Percentiles rank a stretch among this genome's conserved stretches.
Conservation (phyloP, 805 yeast species). For the Kodamaea kakaduensis region DNA sequence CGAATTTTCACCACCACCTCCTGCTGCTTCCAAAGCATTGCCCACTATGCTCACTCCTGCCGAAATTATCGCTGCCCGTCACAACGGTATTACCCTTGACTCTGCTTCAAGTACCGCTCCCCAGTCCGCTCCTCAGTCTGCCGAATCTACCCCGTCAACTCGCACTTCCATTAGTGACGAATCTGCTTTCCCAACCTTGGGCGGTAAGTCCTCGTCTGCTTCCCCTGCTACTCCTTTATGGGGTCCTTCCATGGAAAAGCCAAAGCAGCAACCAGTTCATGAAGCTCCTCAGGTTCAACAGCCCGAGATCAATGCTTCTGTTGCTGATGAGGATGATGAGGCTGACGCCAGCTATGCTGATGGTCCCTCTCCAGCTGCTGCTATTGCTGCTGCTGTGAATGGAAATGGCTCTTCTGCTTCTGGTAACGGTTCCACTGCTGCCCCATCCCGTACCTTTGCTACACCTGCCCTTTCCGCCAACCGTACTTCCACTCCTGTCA, state of each 20-base stretch:
- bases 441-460: slow-evolving; percentile 16
- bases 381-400: background rate
- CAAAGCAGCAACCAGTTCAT: too few relatives aligned
- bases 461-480: slow-evolving; percentile 16
- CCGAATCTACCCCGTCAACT: slow-evolving; percentile 25
- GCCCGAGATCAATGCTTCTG: too few relatives aligned
- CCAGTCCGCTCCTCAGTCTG: slow-evolving; percentile 7
- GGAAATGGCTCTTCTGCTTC: slow-evolving; percentile 1
- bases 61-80: slow-evolving; percentile 47
- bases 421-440: slow-evolving; percentile 15
- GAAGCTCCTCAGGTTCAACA: too few relatives aligned
- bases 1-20: too few relatives aligned
- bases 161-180: slow-evolving; percentile 45
- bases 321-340: too few relatives aligned
- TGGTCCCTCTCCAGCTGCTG: slow-evolving; percentile 16
- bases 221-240: slow-evolving; percentile 28
- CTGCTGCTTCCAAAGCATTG: slow-evolving; percentile 24
- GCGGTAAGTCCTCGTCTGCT: slow-evolving; percentile 31
- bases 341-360: too few relatives aligned
- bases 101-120: slow-evolving; percentile 8
- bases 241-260: slow-evolving; percentile 34
- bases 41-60: slow-evolving; percentile 43
- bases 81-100: slow-evolving; percentile 18
- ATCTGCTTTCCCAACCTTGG: slow-evolving; percentile 63
- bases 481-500: slow-evolving; percentile 15